A percentile compares a stretch with the other conserved stretches of the same genome.
phyloP scores from a whole-genome alignment of 2,329 filamentous ascomycete species.

The Fonsecaea monophora region DNA sequence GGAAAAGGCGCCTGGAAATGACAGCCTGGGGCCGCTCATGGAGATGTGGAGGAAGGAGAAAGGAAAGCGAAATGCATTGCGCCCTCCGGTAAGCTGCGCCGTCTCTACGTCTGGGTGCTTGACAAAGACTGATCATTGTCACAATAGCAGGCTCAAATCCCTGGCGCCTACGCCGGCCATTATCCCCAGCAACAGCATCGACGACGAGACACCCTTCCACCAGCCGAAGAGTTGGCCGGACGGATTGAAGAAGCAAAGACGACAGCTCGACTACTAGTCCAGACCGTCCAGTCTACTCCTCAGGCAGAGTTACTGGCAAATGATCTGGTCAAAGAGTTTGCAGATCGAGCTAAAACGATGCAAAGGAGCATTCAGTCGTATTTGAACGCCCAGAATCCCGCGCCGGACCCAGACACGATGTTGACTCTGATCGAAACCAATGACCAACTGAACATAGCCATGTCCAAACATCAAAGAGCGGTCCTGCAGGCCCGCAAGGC shows the following conservation, averaged over 20 bases:
- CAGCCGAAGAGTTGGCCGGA: constrained; percentile 76
- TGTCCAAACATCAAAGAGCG: constrained; percentile 84
- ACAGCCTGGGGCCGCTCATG: constrained; percentile 72
- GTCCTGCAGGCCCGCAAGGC: constrained; percentile 65
- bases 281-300: constrained; percentile 86
- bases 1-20: constrained; percentile 72
- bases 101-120: constrained; percentile 20
- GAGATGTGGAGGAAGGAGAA: constrained; percentile 93
- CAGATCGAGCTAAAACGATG: constrained; percentile 81
- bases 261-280: constrained; percentile 87
- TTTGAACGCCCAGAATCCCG: constrained; percentile 78
- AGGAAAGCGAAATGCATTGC: constrained; percentile 62
- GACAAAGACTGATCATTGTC: constrained; percentile 39
- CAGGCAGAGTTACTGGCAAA: constrained; percentile 76
- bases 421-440: constrained; percentile 92
- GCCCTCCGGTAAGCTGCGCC: constrained; percentile 38
- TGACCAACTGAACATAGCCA: constrained; percentile 81
- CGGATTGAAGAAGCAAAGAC: constrained; percentile 89
- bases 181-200: constrained; percentile 49
- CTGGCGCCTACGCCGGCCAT: constrained; percentile 11
- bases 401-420: constrained; percentile 92
- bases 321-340: constrained; percentile 92
- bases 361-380: constrained; percentile 83
- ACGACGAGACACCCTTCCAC: constrained; percentile 59
- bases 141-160: constrained; percentile 47